These are phyloP conservation scores for Zygoascus biomembranicola DNA, from an alignment of 805 yeast species.

Conservation along the genomic window DNA sequence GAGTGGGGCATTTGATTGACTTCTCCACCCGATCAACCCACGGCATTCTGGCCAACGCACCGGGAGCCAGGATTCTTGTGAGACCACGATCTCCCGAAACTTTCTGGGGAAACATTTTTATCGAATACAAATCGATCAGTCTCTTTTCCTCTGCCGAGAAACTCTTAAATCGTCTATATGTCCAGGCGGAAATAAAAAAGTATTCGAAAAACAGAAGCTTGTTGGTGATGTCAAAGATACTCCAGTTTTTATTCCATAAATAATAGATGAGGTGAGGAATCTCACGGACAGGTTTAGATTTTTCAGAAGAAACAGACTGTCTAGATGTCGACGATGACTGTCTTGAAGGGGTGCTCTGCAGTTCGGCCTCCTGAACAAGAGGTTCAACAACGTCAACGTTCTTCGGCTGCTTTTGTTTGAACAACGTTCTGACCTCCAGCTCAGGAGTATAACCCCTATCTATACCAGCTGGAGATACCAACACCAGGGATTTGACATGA, in stretches of 20 bases:
- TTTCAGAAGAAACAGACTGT: not conserved
- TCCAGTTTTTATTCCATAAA: constrained; percentile 77
- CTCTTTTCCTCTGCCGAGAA: constrained; percentile 37
- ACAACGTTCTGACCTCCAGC: constrained; percentile 9
- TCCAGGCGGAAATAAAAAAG: constrained; percentile 82
- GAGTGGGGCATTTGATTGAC: constrained; percentile 47
- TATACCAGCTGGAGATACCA: constrained; percentile 89
- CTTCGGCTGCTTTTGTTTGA: not conserved
- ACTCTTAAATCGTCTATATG: constrained; percentile 64
- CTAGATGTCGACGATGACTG: not conserved
- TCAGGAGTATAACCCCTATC: constrained; percentile 25
- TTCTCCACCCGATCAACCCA: constrained; percentile 41
- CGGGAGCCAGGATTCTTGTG: constrained; percentile 75
- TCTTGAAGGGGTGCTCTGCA: not conserved
- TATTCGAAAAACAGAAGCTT: constrained; percentile 74
- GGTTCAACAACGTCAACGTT: constrained; percentile 1
- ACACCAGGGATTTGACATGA: constrained; percentile 56
- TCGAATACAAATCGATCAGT: constrained; percentile 67
- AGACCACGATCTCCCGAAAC: constrained; percentile 93
- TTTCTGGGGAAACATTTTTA: constrained; percentile 68
- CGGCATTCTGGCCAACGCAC: constrained; percentile 81
- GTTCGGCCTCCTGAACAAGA: constrained; percentile 1
- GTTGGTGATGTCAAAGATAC: constrained; percentile 76
- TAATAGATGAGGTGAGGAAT: constrained; percentile 67
- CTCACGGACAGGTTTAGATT: not conserved